Evolutionary conservation across 176 grass and related monocot genomes (phyloP).

Genomic region (Aegilops bicornis): DNA sequence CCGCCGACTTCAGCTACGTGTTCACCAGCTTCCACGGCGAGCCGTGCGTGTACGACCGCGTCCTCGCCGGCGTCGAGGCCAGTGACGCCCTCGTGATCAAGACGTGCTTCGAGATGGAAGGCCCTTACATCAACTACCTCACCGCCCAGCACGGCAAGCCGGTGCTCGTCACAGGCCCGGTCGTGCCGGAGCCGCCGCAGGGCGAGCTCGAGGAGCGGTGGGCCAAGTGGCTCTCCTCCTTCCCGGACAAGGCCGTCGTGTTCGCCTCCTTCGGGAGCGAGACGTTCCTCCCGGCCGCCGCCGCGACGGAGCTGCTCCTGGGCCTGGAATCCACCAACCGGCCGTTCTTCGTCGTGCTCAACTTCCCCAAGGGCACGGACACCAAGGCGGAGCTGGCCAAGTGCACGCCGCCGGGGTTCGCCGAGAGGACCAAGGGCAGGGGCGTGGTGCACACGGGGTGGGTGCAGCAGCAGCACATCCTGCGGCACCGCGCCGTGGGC

Average conservation of each 20-base stretch:
- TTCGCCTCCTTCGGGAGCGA: slow-evolving; percentile 60
- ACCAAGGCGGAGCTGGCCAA: neutral
- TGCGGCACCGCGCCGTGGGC: slow-evolving; percentile 34
- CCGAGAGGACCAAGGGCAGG: neutral
- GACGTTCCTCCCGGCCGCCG: slow-evolving; percentile 30
- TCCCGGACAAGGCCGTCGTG: slow-evolving; percentile 39
- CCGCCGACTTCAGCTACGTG: slow-evolving; percentile 36
- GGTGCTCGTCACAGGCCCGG: slow-evolving; percentile 28
- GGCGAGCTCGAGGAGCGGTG: slow-evolving; percentile 36
- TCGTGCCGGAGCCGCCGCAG: slow-evolving; percentile 37
- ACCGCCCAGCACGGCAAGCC: slow-evolving; percentile 15
- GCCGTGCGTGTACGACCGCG: slow-evolving; percentile 31
- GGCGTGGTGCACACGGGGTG: neutral
- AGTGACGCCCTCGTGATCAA: slow-evolving; percentile 27
- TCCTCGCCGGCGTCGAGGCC: neutral
- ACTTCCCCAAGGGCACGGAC: slow-evolving; percentile 25
- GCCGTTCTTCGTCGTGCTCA: slow-evolving; percentile 55
- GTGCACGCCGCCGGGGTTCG: neutral
- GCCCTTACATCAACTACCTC: slow-evolving; percentile 28
- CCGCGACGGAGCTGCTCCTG: slow-evolving; percentile 43
- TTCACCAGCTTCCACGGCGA: slow-evolving; percentile 29
- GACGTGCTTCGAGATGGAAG: slow-evolving; percentile 46
- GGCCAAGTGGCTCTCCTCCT: slow-evolving; percentile 37
- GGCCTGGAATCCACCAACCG: slow-evolving; percentile 41
- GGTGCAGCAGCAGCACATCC: neutral